A percentile compares a stretch with the other conserved stretches of the same genome.
These are phyloP conservation scores for Annulohypoxylon bovei DNA, from an alignment of 495 filamentous ascomycete genomes.

Conservation along the genomic window DNA sequence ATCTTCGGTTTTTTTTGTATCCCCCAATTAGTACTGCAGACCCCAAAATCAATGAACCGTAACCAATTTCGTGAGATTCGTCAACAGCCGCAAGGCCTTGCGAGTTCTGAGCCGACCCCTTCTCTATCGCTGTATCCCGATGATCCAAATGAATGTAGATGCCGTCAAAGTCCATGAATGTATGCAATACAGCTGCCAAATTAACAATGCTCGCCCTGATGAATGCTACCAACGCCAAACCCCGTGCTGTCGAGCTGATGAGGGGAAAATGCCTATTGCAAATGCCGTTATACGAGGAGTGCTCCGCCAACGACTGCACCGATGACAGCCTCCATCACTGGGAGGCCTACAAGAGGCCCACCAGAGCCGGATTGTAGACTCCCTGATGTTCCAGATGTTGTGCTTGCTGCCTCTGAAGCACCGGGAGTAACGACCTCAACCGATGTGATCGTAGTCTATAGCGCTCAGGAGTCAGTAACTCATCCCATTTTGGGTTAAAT, in stretches of 20 bases:
- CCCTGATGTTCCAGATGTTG: constrained; percentile 33
- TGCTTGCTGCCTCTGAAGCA: constrained; percentile 17
- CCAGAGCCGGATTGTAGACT: constrained; percentile 52
- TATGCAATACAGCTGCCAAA: constrained; percentile 29
- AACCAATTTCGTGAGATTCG: constrained; percentile 22
- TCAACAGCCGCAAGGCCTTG: constrained; percentile 10
- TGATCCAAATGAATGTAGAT: constrained; percentile 41
- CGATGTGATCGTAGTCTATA: constrained; percentile 42
- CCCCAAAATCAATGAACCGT: not conserved
- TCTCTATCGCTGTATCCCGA: constrained; percentile 31
- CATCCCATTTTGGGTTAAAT: not conserved
- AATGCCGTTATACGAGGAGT: constrained; percentile 14
- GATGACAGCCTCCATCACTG: constrained; percentile 38
- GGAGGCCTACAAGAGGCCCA: constrained; percentile 17
- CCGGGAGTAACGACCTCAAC: constrained; percentile 43
- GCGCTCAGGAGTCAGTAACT: constrained; percentile 5
- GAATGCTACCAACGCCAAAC: constrained; percentile 34
- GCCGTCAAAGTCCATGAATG: constrained; percentile 16
- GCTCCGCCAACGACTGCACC: constrained; percentile 43
- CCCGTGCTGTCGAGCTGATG: not conserved
- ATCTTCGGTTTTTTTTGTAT: not conserved
- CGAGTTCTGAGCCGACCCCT: constrained; percentile 17
- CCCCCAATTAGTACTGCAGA: not conserved
- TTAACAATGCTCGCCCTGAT: constrained; percentile 22
- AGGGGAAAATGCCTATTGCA: not conserved